Base-by-base conservation (phyloP, 495 filamentous ascomycete species). In the Aspergillus steynii region DNA sequence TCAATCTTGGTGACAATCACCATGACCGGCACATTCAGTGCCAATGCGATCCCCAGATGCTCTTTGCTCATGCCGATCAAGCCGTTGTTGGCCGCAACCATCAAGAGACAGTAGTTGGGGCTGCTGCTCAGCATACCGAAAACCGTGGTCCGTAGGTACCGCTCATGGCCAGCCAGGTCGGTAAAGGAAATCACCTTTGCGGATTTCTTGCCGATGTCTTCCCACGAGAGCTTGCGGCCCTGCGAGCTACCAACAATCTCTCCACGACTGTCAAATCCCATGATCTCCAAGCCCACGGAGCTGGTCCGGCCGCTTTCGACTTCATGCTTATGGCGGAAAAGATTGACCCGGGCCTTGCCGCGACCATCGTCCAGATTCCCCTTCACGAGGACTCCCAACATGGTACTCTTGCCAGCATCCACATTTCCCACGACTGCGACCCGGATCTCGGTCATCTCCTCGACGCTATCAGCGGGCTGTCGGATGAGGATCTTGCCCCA, bases 1-100 rank as follows among this genome's bases (percentile, higher is more conserved):
- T 99, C 95, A 63, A 98, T 98, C 76, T 99, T 99, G 71, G 95
- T 99, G 60, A 99, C 87, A 60, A 98, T 92, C 29, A 99, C 93
- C 89, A 99, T 94, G 65, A 99, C 92, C 3, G 95, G 95, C 28
- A 99, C 96, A 69, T 98, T 98, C 37, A 99, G 76, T 2, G 95
- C 94, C 25, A 97, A 79, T 1, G 95, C 95, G 69, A 99, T 97
- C 20, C 95, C 95, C 25, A 99, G 81, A 75, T 99, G 95, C 76
- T 99, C 95, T 74, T 95, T 96, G 74, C 90, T 93, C 95, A 99
- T 99, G 6, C 95, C 95, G 61, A 98, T 92, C 25, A 99, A 78
- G 15, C 95, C 95, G 69, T 98, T 99, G 69, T 99, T 99, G 32
- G 95, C 95, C 5, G 96, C 95, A 5, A 99, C 96, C 95, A 99